These are phyloP conservation scores for Steccherinum ochraceum DNA, from an alignment of 768 basidiomycete genomes.

Conservation along the genomic window DNA sequence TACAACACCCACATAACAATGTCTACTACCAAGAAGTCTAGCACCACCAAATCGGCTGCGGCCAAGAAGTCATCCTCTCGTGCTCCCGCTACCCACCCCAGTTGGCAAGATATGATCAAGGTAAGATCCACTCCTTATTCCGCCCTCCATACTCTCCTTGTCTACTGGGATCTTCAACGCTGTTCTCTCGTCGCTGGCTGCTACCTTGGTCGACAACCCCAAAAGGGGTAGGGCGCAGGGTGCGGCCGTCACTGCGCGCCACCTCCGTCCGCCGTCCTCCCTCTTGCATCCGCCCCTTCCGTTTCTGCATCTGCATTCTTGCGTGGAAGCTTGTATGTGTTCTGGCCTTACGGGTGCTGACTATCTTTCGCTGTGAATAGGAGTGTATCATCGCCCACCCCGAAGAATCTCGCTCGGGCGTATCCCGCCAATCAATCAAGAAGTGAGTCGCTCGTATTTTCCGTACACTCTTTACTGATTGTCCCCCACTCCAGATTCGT, in stretches of 20 bases:
- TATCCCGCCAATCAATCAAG: constrained; percentile 90
- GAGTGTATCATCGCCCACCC: constrained; percentile 73
- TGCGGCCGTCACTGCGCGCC: constrained; percentile 25
- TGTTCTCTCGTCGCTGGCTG: constrained; percentile 6
- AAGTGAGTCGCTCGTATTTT: constrained; percentile 54
- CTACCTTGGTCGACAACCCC: constrained; percentile 13
- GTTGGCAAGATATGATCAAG: constrained; percentile 80
- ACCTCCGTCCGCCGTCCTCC: constrained; percentile 15
- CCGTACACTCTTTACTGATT: constrained; percentile 11
- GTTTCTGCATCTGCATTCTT: background rate
- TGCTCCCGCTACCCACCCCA: constrained; percentile 40
- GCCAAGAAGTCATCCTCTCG: constrained; percentile 38
- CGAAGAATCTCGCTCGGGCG: constrained; percentile 76
- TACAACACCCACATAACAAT: constrained; percentile 14
- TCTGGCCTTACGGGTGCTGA: background rate
- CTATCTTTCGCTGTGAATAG: constrained; percentile 34
- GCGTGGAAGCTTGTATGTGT: background rate
- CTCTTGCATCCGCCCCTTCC: constrained; percentile 11
- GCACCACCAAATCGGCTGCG: constrained; percentile 41
- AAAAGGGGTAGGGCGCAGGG: constrained; percentile 40
- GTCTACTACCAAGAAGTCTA: constrained; percentile 30
- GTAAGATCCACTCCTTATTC: constrained; percentile 34
- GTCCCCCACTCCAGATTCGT: constrained; percentile 54
- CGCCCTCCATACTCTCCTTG: constrained; percentile 11
- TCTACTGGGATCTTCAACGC: background rate